Base-by-base conservation (phyloP, 192 early-diverging fungal species). In the Coemansia umbellata region DNA sequence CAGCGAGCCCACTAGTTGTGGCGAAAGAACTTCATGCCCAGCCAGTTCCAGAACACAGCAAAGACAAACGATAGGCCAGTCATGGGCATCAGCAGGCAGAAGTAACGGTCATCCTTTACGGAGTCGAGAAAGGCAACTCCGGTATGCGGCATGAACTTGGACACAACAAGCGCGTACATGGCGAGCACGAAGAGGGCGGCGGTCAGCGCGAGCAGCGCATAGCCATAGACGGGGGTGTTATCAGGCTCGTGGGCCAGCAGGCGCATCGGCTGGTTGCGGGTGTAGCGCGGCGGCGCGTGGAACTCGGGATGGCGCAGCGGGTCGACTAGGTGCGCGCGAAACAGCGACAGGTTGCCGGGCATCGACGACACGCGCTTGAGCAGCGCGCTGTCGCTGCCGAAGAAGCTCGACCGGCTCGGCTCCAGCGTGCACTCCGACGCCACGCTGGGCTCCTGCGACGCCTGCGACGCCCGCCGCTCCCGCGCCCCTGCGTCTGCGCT, bases 11-110 rank as follows among this genome's bases (percentile, higher is more conserved):
- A 23, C 66, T 60, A 87, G 60, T 92, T 97, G 47, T 94, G 91
- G 9, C 91, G 72, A 60, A 93, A 94, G 47, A 91, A 85, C 74
- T 97, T 94, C 85, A 94, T 88, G 11, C 94, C 92, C 26, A 97
- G 79, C 94, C 94, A 97, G 74, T 94, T 97, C 79, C 88, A 89
- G 27, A 93, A 78, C 22, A 91, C 80, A 53, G 86, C 85, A 58
- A 88, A 84, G 4, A 87, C 68, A 30, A 83, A 83, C 17, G 88
- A 87, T 22, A 89, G 82, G 5, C 83, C 80, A 1, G 92, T 85
- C 18, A 92, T 73, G 10, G 92, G 94, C 26, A 93, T 57, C 17
- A 97, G 70, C 44, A 87, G 78, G 33, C 87, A 87, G 66, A 91
- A 97, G 66, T 94, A 91, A 23, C 78, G 68, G 63, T 90, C 87